These are phyloP conservation scores for Thermochaetoides dissita DNA, from an alignment of 2,329 filamentous ascomycete genomes.

Conservation along the genomic window DNA sequence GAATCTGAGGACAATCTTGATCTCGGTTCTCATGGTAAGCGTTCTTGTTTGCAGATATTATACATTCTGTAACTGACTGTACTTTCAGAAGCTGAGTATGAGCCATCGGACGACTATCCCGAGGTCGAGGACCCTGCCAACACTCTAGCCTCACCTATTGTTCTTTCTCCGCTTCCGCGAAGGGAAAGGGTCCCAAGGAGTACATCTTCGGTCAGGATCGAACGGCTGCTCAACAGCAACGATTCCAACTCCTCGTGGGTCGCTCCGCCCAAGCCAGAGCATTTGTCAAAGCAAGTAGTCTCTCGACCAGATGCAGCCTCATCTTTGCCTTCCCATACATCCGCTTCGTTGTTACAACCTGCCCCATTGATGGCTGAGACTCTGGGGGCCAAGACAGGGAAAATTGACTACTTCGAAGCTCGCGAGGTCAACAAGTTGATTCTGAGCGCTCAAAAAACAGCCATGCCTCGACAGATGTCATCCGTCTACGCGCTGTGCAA, in stretches of 20 bases:
- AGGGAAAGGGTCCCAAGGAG: background rate
- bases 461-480: background rate
- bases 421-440: conserved; percentile 16
- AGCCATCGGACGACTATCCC: background rate
- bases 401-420: conserved; percentile 16
- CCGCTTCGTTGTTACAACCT: background rate
- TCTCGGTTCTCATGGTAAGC: background rate
- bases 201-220: conserved; percentile 2
- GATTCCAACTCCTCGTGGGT: background rate
- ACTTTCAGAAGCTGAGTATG: background rate
- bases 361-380: conserved; percentile 1
- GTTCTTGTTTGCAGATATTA: background rate
- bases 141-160: too few relatives aligned
- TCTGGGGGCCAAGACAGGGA: conserved; percentile 14
- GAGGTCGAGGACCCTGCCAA: background rate
- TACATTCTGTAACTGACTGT: background rate
- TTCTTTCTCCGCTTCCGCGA: too few relatives aligned
- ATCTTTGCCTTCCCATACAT: conserved; percentile 1
- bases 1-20: background rate
- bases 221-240: conserved; percentile 6
- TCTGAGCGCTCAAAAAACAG: background rate
- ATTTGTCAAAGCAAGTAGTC: background rate
- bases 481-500: conserved; percentile 9
- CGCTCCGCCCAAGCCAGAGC: background rate
- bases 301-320: conserved; percentile 1